Conservation (phyloP, 2,329 filamentous ascomycete species). For the Sphaerulina vaccinii region DNA sequence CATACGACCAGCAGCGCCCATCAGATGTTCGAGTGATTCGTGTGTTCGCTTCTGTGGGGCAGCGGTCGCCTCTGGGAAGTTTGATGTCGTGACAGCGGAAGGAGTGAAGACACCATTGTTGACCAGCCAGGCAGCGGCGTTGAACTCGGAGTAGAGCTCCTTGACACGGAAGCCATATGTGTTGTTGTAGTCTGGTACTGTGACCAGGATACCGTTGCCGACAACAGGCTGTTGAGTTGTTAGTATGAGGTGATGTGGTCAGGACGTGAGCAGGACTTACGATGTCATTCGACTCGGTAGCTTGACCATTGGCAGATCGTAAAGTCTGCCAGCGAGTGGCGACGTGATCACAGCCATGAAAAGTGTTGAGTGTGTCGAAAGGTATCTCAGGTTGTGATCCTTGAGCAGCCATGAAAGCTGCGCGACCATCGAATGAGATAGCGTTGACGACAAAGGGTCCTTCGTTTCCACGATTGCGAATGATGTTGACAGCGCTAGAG, state of each 20-base stretch:
- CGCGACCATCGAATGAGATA: constrained; percentile 29
- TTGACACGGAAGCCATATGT: constrained; percentile 32
- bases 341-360: constrained; percentile 30
- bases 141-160: constrained; percentile 34
- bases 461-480: constrained; percentile 31
- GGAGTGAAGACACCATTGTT: constrained; percentile 32
- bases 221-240: constrained; percentile 26
- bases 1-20: constrained; percentile 8
- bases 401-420: constrained; percentile 33
- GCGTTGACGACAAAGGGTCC: constrained; percentile 29
- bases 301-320: constrained; percentile 28
- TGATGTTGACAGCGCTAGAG: constrained; percentile 35
- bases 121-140: constrained; percentile 35
- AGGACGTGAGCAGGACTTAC: constrained; percentile 27
- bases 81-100: constrained; percentile 22
- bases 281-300: constrained; percentile 30
- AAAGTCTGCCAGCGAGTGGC: constrained; percentile 32
- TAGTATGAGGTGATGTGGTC: constrained; percentile 2
- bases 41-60: constrained; percentile 13
- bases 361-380: constrained; percentile 34
- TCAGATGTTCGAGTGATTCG: constrained; percentile 5
- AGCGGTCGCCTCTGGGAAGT: constrained; percentile 18
- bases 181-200: constrained; percentile 28
- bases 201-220: constrained; percentile 29
- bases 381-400: constrained; percentile 33